Evolutionary conservation across 1,284 basidiomycete genomes (phyloP).

Genomic region (Tilletia caries): DNA sequence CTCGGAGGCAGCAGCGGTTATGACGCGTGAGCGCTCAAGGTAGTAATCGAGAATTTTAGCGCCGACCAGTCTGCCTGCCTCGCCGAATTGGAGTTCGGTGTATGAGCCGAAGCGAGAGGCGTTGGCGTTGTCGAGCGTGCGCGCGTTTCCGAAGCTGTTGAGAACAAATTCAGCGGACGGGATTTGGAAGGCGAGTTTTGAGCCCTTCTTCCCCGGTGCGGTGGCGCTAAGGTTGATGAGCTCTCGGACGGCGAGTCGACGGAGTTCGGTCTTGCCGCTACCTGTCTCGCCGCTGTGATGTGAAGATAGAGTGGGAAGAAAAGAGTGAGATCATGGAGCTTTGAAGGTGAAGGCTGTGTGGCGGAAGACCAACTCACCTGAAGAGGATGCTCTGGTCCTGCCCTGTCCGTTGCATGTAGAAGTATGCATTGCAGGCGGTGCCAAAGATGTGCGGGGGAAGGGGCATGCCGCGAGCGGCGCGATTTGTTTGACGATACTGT

Average conservation of each 20-base stretch:
- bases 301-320: background rate
- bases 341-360: too few relatives aligned
- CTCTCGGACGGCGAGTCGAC: conserved; percentile 82
- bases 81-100: conserved; percentile 57
- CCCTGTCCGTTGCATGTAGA: conserved; percentile 88
- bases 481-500: conserved; percentile 43
- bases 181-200: conserved; percentile 57
- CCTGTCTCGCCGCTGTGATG: conserved; percentile 76
- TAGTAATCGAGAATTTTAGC: conserved; percentile 96
- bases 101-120: conserved; percentile 56
- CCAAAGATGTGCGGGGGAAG: conserved; percentile 82
- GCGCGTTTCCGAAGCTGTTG: conserved; percentile 77
- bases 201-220: conserved; percentile 85
- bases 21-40: conserved; percentile 64
- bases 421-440: conserved; percentile 84
- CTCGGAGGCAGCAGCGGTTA: conserved; percentile 34
- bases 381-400: conserved; percentile 79
- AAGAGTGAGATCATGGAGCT: too few relatives aligned
- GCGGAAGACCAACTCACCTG: conserved; percentile 38
- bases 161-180: conserved; percentile 92
- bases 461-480: conserved; percentile 23
- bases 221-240: conserved; percentile 82
- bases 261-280: conserved; percentile 88
- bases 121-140: conserved; percentile 54
- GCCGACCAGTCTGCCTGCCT: conserved; percentile 72